These are phyloP conservation scores for Candida anglica DNA, from an alignment of 805 yeast species.

Conservation along the genomic window DNA sequence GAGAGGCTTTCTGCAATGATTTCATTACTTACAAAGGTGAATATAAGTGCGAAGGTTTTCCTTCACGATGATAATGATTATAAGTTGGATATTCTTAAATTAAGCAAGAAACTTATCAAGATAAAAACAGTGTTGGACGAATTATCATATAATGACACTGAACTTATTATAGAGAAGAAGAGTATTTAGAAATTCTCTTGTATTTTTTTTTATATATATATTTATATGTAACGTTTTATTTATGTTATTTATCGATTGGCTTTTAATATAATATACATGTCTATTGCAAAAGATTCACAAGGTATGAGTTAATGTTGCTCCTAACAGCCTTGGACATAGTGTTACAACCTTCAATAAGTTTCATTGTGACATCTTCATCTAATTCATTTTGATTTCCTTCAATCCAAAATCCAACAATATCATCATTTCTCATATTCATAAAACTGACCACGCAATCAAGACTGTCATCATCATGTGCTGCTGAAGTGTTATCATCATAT, in stretches of 20 bases:
- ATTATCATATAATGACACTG: slow-evolving; percentile 18
- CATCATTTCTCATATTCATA: slow-evolving; percentile 50
- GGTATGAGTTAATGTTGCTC: slow-evolving; percentile 42
- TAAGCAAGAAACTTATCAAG: slow-evolving; percentile 29
- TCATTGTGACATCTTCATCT: slow-evolving; percentile 16
- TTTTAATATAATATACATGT: no score
- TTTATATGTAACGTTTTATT: no score
- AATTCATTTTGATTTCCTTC: slow-evolving; percentile 26
- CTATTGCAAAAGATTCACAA: slow-evolving; percentile 16
- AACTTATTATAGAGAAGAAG: slow-evolving; percentile 9
- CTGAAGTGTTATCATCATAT: slow-evolving; percentile 6
- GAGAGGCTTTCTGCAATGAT: slow-evolving; percentile 22
- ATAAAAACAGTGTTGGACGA: slow-evolving; percentile 34
- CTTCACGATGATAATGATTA: slow-evolving; percentile 18
- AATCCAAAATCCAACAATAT: slow-evolving; percentile 58
- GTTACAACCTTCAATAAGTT: slow-evolving; percentile 42
- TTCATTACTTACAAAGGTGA: slow-evolving; percentile 31
- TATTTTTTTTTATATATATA: no score
- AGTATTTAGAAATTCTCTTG: background rate
- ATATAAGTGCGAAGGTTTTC: slow-evolving; percentile 35
- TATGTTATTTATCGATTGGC: no score
- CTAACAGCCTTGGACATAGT: slow-evolving; percentile 40
- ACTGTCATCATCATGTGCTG: slow-evolving; percentile 11
- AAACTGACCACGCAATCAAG: slow-evolving; percentile 46
- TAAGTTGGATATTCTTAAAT: slow-evolving; percentile 22